These are phyloP conservation scores for Ophiostoma ulmi DNA, from an alignment of 2,329 filamentous ascomycete species.

Conservation along the genomic window DNA sequence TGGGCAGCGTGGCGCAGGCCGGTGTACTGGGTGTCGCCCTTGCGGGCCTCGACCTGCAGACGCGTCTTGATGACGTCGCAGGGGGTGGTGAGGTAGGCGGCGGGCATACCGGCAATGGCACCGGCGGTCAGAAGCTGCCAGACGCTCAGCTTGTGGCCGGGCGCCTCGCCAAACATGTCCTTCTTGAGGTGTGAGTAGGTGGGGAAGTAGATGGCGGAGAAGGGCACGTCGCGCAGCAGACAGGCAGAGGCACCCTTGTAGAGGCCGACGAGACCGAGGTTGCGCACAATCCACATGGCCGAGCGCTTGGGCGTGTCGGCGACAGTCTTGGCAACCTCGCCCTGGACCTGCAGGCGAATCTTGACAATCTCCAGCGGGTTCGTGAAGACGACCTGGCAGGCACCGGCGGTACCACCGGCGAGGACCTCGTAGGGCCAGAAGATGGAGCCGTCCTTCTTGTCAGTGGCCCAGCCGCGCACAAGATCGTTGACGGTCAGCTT, in stretches of 20 bases:
- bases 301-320: slow-evolving; percentile 80
- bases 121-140: slow-evolving; percentile 88
- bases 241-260: slow-evolving; percentile 97
- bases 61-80: slow-evolving; percentile 99
- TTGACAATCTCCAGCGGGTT: slow-evolving; percentile 99
- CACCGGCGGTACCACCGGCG: slow-evolving; percentile 84
- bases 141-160: slow-evolving; percentile 81
- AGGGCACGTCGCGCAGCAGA: slow-evolving; percentile 90
- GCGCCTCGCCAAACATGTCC: slow-evolving; percentile 86
- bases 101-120: slow-evolving; percentile 89
- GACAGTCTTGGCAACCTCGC: slow-evolving; percentile 83
- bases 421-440: slow-evolving; percentile 67
- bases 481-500: slow-evolving; percentile 98
- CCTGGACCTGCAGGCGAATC: slow-evolving; percentile 95
- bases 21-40: slow-evolving; percentile 85
- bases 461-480: slow-evolving; percentile 67
- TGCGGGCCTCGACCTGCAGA: slow-evolving; percentile 92
- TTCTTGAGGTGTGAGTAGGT: slow-evolving; percentile 91
- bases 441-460: slow-evolving; percentile 68
- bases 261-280: slow-evolving; percentile 85
- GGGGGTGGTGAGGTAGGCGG: slow-evolving; percentile 90
- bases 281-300: slow-evolving; percentile 95
- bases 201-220: slow-evolving; percentile 98
- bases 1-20: slow-evolving; percentile 78
- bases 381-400: slow-evolving; percentile 95